Evolutionary conservation across 139 green algal species (phyloP), one percentile per base, ranked within the genome.

Genomic region (Coccomyxa sp.): DNA sequence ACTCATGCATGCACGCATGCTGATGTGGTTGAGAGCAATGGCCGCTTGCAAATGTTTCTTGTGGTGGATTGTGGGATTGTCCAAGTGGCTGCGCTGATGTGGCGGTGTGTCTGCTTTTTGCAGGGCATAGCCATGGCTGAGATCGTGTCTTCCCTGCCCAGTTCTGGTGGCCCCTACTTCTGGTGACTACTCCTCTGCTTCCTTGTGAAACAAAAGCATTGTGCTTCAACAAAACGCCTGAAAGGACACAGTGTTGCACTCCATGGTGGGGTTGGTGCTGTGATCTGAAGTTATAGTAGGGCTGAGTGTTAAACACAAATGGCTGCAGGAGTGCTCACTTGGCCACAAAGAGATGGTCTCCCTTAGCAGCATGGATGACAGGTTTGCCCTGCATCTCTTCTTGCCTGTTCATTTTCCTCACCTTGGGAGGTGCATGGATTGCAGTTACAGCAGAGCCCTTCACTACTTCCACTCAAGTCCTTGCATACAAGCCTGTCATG

Each of bases 121-220:
- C 63, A 71, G 63, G 63, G 71, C 9, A 82, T 90, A 7, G 82
- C 86, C 57, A 86, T 92, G 81, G 83, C 84, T 13, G 89, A 92
- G 45, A 92, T 92, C 79, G 88, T 83, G 38, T 89, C 82, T 25
- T 84, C 88, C 59, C 87, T 90, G 67, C 89, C 89, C 16, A 88
- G 81, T 27, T 83, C 74, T 45, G 88, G 86, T 11, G 88, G 80
- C 32, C 63, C 63, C 18, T 71, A 71, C 63, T 71, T 71, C 63
- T 71, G 63, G 63, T 71, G 9, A 71, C 1, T 25, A 71, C 63
- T 51, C 63, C 9, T 71, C 63, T 28, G 63, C 21, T 25, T 11
- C 1, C 63, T 4, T 71, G 18, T 71, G 63, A 14, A 71, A 25
- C 63, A 71, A 28, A 71, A 71, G 63, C 21, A 3, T 71, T 9